These are phyloP conservation scores for Triglochin maritima DNA, from an alignment of 106 monocot genomes.

Conservation along the genomic window DNA sequence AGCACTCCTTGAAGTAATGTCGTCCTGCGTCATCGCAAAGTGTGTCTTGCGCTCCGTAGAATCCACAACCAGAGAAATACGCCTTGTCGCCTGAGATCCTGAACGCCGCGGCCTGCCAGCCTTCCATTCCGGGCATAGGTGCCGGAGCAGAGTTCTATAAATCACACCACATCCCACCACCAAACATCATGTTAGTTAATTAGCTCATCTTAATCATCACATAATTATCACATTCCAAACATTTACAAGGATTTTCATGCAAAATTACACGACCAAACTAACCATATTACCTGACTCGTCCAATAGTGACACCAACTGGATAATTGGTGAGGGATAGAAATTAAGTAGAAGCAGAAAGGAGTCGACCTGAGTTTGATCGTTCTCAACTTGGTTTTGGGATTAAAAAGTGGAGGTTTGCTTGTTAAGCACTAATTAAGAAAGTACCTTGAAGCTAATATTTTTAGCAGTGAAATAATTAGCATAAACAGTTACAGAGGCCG, in stretches of 20 bases:
- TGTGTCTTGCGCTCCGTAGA: conserved; percentile 95
- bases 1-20: conserved; percentile 96
- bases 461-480: conserved; percentile 86
- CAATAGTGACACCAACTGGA: too few species aligned
- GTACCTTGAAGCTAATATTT: conserved; percentile 96
- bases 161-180: not conserved
- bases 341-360: not conserved
- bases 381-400: too few species aligned
- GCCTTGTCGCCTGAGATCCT: conserved; percentile 95
- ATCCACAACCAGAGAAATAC: conserved; percentile 81
- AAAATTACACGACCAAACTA: too few species aligned
- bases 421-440: not conserved
- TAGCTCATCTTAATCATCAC: too few species aligned
- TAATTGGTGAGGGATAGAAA: not conserved
- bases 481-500: conserved; percentile 89
- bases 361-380: too few species aligned
- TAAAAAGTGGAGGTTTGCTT: too few species aligned
- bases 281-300: too few species aligned
- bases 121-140: conserved; percentile 82
- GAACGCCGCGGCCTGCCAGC: conserved; percentile 89
- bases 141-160: conserved; percentile 85
- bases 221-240: too few species aligned
- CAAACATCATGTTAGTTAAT: too few species aligned
- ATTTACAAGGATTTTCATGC: too few species aligned
- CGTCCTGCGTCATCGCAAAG: conserved; percentile 83